These are phyloP conservation scores for Naganishia liquefaciens DNA, from an alignment of 1,284 basidiomycete species.

Conservation along the genomic window DNA sequence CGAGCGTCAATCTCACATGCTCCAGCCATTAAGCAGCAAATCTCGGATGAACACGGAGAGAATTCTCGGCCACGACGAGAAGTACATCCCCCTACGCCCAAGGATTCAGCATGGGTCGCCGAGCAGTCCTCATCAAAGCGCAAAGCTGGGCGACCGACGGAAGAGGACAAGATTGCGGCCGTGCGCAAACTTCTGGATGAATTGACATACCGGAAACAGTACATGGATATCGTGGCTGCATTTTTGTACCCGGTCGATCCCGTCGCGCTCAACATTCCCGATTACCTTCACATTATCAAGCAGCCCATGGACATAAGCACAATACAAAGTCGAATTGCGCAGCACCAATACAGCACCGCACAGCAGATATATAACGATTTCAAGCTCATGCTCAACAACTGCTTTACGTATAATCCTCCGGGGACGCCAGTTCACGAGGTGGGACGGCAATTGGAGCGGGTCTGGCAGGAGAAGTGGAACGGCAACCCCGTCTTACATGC, in stretches of 20 bases:
- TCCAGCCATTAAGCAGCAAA: constrained; percentile 50
- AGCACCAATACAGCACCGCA: constrained; percentile 70
- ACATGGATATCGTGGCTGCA: constrained; percentile 71
- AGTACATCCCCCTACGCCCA: constrained; percentile 90
- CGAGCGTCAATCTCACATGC: constrained; percentile 48
- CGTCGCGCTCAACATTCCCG: constrained; percentile 75
- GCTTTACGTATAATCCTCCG: constrained; percentile 85
- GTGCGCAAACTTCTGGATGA: constrained; percentile 74
- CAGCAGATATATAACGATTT: constrained; percentile 86
- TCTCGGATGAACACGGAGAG: constrained; percentile 41
- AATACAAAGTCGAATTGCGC: constrained; percentile 79
- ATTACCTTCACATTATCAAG: constrained; percentile 85
- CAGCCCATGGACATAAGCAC: constrained; percentile 92
- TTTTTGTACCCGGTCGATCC: constrained; percentile 93
- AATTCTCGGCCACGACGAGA: constrained; percentile 87
- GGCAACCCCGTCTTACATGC: constrained; percentile 63
- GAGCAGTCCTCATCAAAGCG: constrained; percentile 58
- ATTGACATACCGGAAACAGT: constrained; percentile 72
- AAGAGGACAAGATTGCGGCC: constrained; percentile 63
- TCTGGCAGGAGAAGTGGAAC: constrained; percentile 91
- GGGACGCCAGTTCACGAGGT: constrained; percentile 82
- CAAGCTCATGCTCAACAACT: constrained; percentile 91
- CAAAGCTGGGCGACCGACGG: constrained; percentile 65
- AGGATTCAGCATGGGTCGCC: constrained; percentile 76
- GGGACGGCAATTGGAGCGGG: constrained; percentile 73